Conservation (phyloP, 805 yeast genomes). For the Suhomyces faveliae region DNA sequence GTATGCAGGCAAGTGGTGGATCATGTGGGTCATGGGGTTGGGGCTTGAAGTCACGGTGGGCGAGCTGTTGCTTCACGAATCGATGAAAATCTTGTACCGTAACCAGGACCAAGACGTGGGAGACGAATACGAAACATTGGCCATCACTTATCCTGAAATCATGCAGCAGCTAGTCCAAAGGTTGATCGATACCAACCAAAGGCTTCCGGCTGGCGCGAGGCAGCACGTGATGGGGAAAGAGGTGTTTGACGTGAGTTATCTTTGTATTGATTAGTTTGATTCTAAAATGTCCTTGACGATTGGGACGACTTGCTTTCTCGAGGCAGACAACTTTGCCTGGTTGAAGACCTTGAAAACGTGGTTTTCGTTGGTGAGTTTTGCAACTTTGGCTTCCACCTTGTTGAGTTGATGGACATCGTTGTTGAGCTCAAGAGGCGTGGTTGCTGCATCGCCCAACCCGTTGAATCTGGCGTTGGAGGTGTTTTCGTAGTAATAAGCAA, state of each 20-base stretch:
- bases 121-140: constrained; percentile 18
- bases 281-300: constrained; percentile 35
- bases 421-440: constrained; percentile 23
- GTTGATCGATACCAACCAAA: background rate
- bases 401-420: constrained; percentile 22
- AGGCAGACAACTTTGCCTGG: constrained; percentile 53
- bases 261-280: constrained; percentile 5
- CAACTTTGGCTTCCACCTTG: constrained; percentile 13
- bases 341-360: constrained; percentile 36
- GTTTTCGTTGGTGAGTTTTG: constrained; percentile 9
- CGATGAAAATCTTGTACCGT: constrained; percentile 30
- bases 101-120: constrained; percentile 5
- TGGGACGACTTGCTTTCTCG: constrained; percentile 89
- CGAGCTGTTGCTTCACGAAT: constrained; percentile 15
- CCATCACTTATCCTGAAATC: constrained; percentile 15
- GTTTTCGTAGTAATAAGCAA: constrained; percentile 25
- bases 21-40: constrained; percentile 37
- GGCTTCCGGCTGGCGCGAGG: background rate
- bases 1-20: constrained; percentile 14
- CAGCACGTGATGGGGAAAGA: constrained; percentile 5
- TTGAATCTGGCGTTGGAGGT: constrained; percentile 13
- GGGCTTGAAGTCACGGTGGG: constrained; percentile 30
- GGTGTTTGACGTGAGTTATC: constrained; percentile 23
- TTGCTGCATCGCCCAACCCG: constrained; percentile 20
- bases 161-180: background rate